Conservation (phyloP, 1,139 yeast genomes). For the Debaryomyces udenii region DNA sequence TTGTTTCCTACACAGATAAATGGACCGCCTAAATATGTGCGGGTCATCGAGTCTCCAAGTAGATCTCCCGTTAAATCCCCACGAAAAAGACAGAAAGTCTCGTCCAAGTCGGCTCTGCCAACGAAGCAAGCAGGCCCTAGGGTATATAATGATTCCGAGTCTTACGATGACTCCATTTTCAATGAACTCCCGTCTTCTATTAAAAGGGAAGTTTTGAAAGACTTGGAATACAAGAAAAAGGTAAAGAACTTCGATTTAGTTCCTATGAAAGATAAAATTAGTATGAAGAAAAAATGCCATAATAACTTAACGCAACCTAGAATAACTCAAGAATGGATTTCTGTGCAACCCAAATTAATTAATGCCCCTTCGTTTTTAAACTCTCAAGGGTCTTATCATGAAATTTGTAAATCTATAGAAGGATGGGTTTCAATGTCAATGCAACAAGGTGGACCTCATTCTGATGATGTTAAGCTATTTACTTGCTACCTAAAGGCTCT, state of each 20-base stretch:
- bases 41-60: slow-evolving; percentile 40
- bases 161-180: slow-evolving; percentile 45
- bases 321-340: slow-evolving; percentile 31
- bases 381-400: slow-evolving; percentile 29
- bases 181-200: slow-evolving; percentile 52
- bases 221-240: slow-evolving; percentile 35
- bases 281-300: slow-evolving; percentile 21
- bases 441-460: slow-evolving; percentile 57
- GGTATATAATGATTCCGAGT: slow-evolving; percentile 22
- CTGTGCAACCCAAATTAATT: slow-evolving; percentile 23
- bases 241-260: slow-evolving; percentile 30
- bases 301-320: slow-evolving; percentile 4
- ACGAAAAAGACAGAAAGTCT: slow-evolving; percentile 11
- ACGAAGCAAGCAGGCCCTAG: slow-evolving; percentile 18
- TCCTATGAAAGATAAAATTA: slow-evolving; percentile 36
- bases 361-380: slow-evolving; percentile 40
- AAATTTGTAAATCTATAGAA: slow-evolving; percentile 38
- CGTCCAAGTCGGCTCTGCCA: slow-evolving; percentile 18
- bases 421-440: slow-evolving; percentile 54
- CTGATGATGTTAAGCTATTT: slow-evolving; percentile 53
- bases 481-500: slow-evolving; percentile 26
- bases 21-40: slow-evolving; percentile 34
- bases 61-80: slow-evolving; percentile 17
- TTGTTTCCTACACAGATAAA: slow-evolving; percentile 38
- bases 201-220: slow-evolving; percentile 43